phyloP scores from a whole-genome alignment of 2,329 filamentous ascomycete species.

The Fusarium pseudoanthophilum region DNA sequence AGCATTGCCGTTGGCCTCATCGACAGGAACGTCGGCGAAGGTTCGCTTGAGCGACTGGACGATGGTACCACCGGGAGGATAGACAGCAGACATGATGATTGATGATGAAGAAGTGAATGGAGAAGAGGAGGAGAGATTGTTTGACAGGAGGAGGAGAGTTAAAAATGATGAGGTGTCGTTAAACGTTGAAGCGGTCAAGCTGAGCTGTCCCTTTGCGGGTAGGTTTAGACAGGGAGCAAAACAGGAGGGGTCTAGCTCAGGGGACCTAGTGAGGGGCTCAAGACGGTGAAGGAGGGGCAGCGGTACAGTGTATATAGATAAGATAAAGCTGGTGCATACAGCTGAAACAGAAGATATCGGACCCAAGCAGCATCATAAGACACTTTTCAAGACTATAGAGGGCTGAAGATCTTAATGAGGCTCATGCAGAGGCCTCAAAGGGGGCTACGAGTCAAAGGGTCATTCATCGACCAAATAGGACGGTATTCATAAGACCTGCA shows the following conservation, averaged over 20 bases:
- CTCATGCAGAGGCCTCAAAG: not conserved
- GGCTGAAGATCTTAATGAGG: not conserved
- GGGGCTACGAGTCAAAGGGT: no score
- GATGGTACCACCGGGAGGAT: slow-evolving; percentile 78
- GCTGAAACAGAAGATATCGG: not conserved
- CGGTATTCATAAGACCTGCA: not conserved
- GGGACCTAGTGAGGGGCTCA: slow-evolving; percentile 35
- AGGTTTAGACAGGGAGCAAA: slow-evolving; percentile 25
- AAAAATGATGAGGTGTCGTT: slow-evolving; percentile 33
- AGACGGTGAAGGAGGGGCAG: slow-evolving; percentile 43
- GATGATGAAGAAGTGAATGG: slow-evolving; percentile 15
- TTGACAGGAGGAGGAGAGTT: slow-evolving; percentile 21
- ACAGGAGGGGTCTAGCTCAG: slow-evolving; percentile 39
- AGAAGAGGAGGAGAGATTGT: slow-evolving; percentile 8
- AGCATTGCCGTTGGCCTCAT: slow-evolving; percentile 77
- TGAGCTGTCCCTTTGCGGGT: slow-evolving; percentile 39
- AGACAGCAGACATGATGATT: slow-evolving; percentile 62
- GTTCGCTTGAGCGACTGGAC: slow-evolving; percentile 86
- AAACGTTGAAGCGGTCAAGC: slow-evolving; percentile 44
- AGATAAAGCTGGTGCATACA: slow-evolving; percentile 22
- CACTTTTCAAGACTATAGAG: not conserved
- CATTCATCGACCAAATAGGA: no score
- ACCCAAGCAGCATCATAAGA: not conserved
- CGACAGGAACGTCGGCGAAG: slow-evolving; percentile 84
- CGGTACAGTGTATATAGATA: slow-evolving; percentile 44